phyloP scores from a whole-genome alignment of 2,329 filamentous ascomycete genomes.

The Fusarium concolor region DNA sequence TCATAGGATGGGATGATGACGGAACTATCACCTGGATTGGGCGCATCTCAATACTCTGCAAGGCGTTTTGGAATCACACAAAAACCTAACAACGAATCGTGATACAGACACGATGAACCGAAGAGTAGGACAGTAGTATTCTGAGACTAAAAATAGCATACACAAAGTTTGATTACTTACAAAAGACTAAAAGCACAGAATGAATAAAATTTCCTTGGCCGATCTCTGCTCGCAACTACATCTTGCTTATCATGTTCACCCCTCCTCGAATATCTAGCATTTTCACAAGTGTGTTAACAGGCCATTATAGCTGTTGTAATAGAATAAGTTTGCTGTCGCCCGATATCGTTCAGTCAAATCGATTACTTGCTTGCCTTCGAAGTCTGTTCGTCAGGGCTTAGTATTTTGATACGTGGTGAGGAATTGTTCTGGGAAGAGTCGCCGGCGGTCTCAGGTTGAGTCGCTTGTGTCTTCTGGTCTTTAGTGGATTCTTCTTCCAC shows the following conservation, averaged over 20 bases:
- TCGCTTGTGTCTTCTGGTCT: background rate
- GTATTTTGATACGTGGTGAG: background rate
- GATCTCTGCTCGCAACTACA: background rate
- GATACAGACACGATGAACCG: background rate
- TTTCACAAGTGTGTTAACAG: background rate
- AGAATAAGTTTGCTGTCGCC: background rate
- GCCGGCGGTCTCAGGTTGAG: background rate
- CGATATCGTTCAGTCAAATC: background rate
- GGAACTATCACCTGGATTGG: background rate
- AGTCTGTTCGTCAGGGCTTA: background rate
- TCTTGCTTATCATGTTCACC: background rate
- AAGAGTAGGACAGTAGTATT: background rate
- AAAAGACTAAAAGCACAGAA: conserved; percentile 5
- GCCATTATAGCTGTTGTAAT: background rate
- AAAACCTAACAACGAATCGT: background rate
- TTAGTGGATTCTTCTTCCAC: background rate
- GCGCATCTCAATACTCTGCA: background rate
- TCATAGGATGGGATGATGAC: no score
- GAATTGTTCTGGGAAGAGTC: background rate
- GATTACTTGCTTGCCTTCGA: background rate
- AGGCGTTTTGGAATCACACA: background rate
- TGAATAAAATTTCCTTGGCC: background rate
- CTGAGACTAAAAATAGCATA: conserved; percentile 6
- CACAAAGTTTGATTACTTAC: conserved; percentile 2
- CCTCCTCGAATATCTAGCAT: background rate